Evolutionary conservation across 495 filamentous ascomycete species (phyloP), one percentile per base, ranked within the genome.

Genomic region (Aspergillus incahuasiensis): DNA sequence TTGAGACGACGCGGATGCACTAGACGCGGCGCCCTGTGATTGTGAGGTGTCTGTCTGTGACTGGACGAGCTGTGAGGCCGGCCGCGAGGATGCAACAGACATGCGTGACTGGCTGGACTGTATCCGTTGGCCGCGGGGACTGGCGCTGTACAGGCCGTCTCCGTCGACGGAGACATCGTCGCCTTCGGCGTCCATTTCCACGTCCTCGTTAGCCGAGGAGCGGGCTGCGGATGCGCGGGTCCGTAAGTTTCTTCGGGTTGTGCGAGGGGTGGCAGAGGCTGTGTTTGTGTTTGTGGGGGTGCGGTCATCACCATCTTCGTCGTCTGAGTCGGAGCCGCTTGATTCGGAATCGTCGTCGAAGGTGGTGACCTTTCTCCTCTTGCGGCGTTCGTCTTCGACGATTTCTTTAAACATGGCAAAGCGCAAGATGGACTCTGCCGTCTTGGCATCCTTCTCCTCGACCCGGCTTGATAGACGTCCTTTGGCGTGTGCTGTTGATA

Each of bases 361-460:
- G 55, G 55, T 73, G 20, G 69, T 75, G 7, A 79, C 71, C 65
- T 82, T 85, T 57, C 83, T 77, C 54, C 82, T 69, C 75, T 91
- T 92, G 56, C 85, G 81, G 41, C 91, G 88, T 67, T 91, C 89
- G 60, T 90, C 88, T 68, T 94, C 89, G 19, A 96, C 76, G 16
- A 99, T 85, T 74, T 99, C 94, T 69, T 99, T 99, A 81, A 97
- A 99, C 52, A 99, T 83, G 16, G 94, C 94, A 66, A 96, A 99
- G 22, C 94, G 83, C 35, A 99, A 76, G 62, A 99, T 95, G 16
- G 83, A 78, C 66, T 99, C 92, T 11, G 94, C 94, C 48, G 89
- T 84, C 47, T 90, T 75, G 6, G 92, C 92, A 70, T 99, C 94
- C 48, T 86, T 84, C 65, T 95, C 87, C 44, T 97, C 94, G 1